Base-by-base conservation (phyloP, 768 basidiomycete species). In the Tremella mesenterica region DNA sequence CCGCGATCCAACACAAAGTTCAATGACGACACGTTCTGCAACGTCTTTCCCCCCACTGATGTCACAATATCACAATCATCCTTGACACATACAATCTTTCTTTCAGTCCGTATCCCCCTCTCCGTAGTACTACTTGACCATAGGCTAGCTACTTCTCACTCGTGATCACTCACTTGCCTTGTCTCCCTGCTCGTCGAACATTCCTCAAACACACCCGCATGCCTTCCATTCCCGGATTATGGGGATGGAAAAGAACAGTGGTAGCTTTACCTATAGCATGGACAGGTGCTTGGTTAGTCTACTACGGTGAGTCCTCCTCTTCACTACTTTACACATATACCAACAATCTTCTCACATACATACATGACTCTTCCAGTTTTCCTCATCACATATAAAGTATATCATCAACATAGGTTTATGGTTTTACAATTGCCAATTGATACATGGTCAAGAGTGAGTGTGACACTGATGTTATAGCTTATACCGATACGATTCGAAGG, bases 401-500 rank as follows among this genome's bases (percentile, higher is more conserved):
- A 48, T n/a, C 9, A 12, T 18, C 12, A 12, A 36, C 12, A 12
- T 12, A 12, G 34, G 34, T 18, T 12, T 36, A 18, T 36, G 18
- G 34, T 36, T 12, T 36, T 44, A 16, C 14, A n/a, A 13, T 16
- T 23, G 14, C 43, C n/a, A 1, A 16, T 16, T 3, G 3, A 2
- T 30, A 2, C 10, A 3, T 2, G 1, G 10, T 3, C 46, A 20
- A 14, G 21, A 9, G 38, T 14, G 10, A 10, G 9, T 14, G 46
- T 53, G 29, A 46, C 44, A 8, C 23, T 20, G 5, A 14, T 34
- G 20, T 6, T 21, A 25, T 31, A 67, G 65, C 65, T 30, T 67
- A 67, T 41, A 67, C 65, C 60, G 65, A 67, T 54, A 67, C 65
- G 14, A 44, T 63, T 6, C 62, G 65, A 6, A 54, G 65, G 50